Evolutionary conservation across 768 basidiomycete genomes (phyloP).

Genomic region (Goffeauzyma gilvescens): DNA sequence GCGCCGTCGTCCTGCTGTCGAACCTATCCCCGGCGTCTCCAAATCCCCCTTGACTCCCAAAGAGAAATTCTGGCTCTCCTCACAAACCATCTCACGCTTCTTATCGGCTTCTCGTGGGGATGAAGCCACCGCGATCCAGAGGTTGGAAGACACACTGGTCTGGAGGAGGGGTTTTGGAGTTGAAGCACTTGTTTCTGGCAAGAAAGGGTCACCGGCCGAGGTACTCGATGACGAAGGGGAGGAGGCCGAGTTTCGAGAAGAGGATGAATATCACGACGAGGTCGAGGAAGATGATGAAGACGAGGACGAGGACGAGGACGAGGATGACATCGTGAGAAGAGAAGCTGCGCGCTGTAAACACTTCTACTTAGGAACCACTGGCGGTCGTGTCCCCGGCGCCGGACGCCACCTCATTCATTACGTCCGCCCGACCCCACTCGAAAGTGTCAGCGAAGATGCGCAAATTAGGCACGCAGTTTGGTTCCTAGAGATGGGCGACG

Average conservation of each 20-base stretch:
- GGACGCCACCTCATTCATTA: slow-evolving; percentile 5
- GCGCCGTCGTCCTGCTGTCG: too few relatives aligned
- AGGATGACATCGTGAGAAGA: neutral
- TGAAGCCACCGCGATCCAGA: neutral
- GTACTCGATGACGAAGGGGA: too few relatives aligned
- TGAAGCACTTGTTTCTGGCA: neutral
- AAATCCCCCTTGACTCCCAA: slow-evolving; percentile 1
- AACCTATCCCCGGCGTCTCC: too few relatives aligned
- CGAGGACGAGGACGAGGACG: neutral
- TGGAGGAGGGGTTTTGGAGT: slow-evolving; percentile 5
- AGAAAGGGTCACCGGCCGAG: too few relatives aligned
- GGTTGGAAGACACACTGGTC: slow-evolving; percentile 4
- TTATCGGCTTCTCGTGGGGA: neutral
- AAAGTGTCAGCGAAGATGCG: slow-evolving; percentile 1
- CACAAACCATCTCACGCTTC: too few relatives aligned
- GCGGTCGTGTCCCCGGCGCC: too few relatives aligned
- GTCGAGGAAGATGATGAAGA: neutral
- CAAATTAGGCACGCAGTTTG: slow-evolving; percentile 8
- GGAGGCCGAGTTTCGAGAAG: slow-evolving; percentile 1
- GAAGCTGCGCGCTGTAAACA: slow-evolving; percentile 4
- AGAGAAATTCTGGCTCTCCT: slow-evolving; percentile 7
- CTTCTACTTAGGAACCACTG: neutral
- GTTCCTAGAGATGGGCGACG: slow-evolving; percentile 4
- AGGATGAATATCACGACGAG: neutral
- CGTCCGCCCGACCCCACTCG: neutral